Percentiles rank a stretch among this genome's conserved stretches.
These are phyloP conservation scores for Magnolia officinalis DNA, from an alignment of 164 flowering plant species.

Conservation along the genomic window DNA sequence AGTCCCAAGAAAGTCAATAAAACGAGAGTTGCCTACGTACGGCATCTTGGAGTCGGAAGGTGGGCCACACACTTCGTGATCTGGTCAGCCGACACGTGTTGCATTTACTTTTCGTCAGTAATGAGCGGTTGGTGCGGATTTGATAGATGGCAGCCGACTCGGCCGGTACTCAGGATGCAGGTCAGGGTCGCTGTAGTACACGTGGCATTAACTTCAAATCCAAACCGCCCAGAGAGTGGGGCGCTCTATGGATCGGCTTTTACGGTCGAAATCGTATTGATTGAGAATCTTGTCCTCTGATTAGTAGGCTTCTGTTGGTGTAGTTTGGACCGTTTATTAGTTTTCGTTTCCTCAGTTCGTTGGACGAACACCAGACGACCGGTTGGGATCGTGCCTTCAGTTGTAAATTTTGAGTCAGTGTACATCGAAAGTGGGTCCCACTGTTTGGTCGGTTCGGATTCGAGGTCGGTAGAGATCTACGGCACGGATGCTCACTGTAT, in stretches of 20 bases:
- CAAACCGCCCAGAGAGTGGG: not conserved
- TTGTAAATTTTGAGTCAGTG: too few species aligned
- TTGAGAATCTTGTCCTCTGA: not conserved
- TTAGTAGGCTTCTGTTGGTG: too few species aligned
- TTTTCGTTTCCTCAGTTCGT: too few species aligned
- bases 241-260: not conserved
- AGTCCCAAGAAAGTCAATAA: conserved; percentile 5
- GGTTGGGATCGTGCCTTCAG: too few species aligned
- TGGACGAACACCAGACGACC: too few species aligned
- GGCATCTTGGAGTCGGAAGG: not conserved
- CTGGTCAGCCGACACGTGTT: not conserved
- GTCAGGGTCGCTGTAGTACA: not conserved
- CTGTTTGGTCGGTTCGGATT: too few species aligned
- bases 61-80: not conserved
- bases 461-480: too few species aligned
- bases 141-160: too few species aligned
- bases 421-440: too few species aligned
- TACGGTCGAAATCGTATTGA: not conserved
- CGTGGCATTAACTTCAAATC: not conserved
- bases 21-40: conserved; percentile 17
- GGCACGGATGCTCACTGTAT: too few species aligned
- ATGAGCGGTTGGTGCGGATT: not conserved
- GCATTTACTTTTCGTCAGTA: not conserved
- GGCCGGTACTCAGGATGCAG: not conserved
- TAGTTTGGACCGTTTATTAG: too few species aligned